phyloP scores from a whole-genome alignment of 257 asterid species.

The Primulina huaijiensis region DNA sequence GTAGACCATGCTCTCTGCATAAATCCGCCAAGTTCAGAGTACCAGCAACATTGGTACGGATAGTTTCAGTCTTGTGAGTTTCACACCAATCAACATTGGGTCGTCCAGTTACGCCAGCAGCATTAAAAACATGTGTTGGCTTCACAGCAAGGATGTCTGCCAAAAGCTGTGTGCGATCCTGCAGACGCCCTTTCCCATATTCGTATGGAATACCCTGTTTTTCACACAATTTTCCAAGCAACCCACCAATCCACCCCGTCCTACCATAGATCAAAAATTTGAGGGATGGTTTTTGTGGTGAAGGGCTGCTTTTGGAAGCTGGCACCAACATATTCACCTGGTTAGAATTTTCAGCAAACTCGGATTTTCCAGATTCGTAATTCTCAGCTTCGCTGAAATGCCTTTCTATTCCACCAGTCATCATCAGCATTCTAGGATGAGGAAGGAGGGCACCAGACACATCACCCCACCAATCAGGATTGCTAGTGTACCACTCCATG shows the following conservation, averaged over 20 bases:
- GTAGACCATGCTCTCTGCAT: conserved; percentile 48
- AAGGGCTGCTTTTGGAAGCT: conserved; percentile 18
- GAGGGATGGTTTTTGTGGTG: conserved; percentile 31
- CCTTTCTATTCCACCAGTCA: conserved; percentile 51
- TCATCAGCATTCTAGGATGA: conserved; percentile 68
- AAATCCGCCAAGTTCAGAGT: conserved; percentile 58
- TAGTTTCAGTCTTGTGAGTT: conserved; percentile 52
- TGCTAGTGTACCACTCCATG: conserved; percentile 58
- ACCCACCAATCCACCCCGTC: conserved; percentile 66
- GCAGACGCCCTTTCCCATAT: conserved; percentile 59
- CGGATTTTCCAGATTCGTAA: conserved; percentile 23
- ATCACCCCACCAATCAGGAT: conserved; percentile 79
- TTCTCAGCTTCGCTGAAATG: conserved; percentile 32
- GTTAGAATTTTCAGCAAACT: conserved; percentile 9
- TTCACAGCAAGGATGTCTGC: conserved; percentile 45
- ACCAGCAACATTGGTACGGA: conserved; percentile 57
- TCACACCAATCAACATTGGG: conserved; percentile 75
- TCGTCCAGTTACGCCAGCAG: conserved; percentile 67
- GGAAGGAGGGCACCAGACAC: conserved; percentile 69
- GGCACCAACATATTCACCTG: conserved; percentile 31
- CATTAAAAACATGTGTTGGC: conserved; percentile 64
- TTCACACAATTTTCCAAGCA: conserved; percentile 57
- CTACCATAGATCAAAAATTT: conserved; percentile 62
- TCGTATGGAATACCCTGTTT: conserved; percentile 52
- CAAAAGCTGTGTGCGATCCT: conserved; percentile 40